Percentiles rank a stretch among this genome's conserved stretches.
phyloP scores from a whole-genome alignment of 169 alveolate genomes.

The Eimeria sp. region DNA sequence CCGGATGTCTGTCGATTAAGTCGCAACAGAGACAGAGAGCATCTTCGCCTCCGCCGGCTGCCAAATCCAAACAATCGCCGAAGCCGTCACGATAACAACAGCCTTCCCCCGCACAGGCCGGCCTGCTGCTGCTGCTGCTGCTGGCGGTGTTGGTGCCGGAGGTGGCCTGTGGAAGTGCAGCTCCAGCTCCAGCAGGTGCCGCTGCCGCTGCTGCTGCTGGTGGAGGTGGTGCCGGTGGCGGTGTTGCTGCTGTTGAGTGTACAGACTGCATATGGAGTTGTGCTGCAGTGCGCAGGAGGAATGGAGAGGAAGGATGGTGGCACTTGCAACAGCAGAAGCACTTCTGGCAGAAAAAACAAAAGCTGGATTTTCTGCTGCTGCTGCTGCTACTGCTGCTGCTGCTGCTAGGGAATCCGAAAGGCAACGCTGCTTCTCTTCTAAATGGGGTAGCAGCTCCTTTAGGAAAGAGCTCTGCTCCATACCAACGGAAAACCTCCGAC shows the following conservation, averaged over 20 bases:
- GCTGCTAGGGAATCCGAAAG: constrained; percentile 5
- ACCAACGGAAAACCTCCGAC: constrained; percentile 72
- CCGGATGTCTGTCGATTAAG: constrained; percentile 76
- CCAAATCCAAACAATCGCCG: not conserved
- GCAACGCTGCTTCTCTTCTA: not conserved
- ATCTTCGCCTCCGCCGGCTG: not conserved
- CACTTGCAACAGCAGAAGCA: constrained; percentile 82
- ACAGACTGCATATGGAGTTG: constrained; percentile 3
- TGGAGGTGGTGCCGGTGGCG: constrained; percentile 9
- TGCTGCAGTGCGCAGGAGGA: not conserved
- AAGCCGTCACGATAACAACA: constrained; percentile 48
- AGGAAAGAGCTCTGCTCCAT: constrained; percentile 77
- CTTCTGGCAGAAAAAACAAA: constrained; percentile 55
- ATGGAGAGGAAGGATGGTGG: constrained; percentile 21
- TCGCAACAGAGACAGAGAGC: constrained; percentile 79
- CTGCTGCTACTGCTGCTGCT: not conserved
- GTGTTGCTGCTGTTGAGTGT: not conserved
- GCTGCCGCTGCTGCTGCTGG: constrained; percentile 54
- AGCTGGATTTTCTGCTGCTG: constrained; percentile 31
- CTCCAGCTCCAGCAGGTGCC: not conserved
- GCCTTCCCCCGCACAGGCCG: not conserved
- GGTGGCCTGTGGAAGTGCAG: not conserved
- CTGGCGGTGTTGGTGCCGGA: constrained; percentile 20
- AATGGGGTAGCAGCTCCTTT: constrained; percentile 28
- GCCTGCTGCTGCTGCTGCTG: constrained; percentile 17